Conservation (phyloP, 495 filamentous ascomycete genomes). For the Glonium stellatum region DNA sequence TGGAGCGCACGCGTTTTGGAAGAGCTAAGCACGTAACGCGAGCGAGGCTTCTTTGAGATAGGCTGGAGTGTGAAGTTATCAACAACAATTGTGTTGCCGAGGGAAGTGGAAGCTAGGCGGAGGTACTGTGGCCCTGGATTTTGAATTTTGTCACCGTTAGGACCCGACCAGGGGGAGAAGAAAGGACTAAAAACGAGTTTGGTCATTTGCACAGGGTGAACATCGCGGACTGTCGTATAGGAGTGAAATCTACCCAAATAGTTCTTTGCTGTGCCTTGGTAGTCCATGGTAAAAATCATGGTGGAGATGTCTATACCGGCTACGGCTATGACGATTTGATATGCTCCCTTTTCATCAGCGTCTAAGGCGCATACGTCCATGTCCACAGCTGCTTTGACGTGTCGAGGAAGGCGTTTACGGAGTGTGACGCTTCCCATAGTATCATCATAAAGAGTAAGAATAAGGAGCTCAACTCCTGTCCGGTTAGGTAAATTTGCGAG, state of each 20-base stretch:
- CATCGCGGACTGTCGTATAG: constrained; percentile 59
- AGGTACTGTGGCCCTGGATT: constrained; percentile 48
- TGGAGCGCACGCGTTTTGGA: constrained; percentile 47
- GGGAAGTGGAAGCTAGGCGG: constrained; percentile 76
- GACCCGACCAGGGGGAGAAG: constrained; percentile 44
- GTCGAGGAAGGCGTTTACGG: constrained; percentile 49
- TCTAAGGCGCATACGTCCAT: constrained; percentile 65
- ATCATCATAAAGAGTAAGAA: constrained; percentile 49
- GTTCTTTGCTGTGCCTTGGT: constrained; percentile 40
- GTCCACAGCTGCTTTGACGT: constrained; percentile 59
- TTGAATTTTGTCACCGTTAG: constrained; percentile 25
- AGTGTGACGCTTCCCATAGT: constrained; percentile 35
- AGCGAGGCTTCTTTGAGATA: constrained; percentile 39
- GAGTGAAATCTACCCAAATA: constrained; percentile 51
- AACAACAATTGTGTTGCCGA: constrained; percentile 78
- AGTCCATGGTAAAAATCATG: constrained; percentile 56
- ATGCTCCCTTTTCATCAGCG: constrained; percentile 41
- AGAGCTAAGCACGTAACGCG: constrained; percentile 64
- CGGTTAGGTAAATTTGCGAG: constrained; percentile 44
- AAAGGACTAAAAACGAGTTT: constrained; percentile 73
- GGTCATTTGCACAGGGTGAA: constrained; percentile 81
- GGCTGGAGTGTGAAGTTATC: constrained; percentile 70
- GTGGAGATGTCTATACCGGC: constrained; percentile 70
- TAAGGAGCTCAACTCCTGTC: constrained; percentile 60
- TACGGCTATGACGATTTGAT: constrained; percentile 73